Evolutionary conservation across 139 green algal genomes (phyloP).

Genomic region (Haematococcus lacustris): DNA sequence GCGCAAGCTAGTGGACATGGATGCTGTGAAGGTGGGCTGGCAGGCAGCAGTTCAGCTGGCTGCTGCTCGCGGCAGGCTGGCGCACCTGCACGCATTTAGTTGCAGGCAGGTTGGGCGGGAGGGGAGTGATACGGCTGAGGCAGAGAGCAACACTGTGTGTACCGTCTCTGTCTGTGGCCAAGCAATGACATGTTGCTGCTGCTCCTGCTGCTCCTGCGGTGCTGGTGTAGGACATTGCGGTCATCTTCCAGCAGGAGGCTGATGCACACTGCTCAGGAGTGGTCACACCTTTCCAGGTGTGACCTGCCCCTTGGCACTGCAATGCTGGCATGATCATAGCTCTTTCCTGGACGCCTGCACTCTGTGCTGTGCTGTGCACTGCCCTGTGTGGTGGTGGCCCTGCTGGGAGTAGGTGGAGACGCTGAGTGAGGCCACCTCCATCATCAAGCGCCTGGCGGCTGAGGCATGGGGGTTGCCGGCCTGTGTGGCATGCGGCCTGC

Average conservation of each 20-base stretch:
- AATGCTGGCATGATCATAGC: background rate
- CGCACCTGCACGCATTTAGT: no score
- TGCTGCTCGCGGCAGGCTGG: background rate
- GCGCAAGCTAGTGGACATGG: background rate
- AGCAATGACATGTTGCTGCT: background rate
- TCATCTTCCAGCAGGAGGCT: conserved; percentile 16
- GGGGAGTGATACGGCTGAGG: background rate
- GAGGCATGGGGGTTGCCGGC: conserved; percentile 29
- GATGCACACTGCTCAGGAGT: conserved; percentile 25
- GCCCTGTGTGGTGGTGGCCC: background rate
- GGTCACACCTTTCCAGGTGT: conserved; percentile 28
- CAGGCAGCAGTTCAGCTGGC: background rate
- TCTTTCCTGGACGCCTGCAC: background rate
- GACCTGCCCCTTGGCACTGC: no score
- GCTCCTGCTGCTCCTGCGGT: conserved; percentile 10
- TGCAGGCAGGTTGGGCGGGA: no score
- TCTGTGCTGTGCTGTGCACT: no score
- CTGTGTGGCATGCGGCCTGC: conserved; percentile 12
- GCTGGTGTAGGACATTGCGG: conserved; percentile 21
- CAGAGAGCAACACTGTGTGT: background rate
- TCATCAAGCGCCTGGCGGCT: conserved; percentile 34
- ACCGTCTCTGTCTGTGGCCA: background rate
- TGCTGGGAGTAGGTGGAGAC: conserved; percentile 20
- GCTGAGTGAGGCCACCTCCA: conserved; percentile 38
- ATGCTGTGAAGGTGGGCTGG: background rate